Conservation (phyloP, 2,329 filamentous ascomycete genomes). For the Ophiostoma sp. region DNA sequence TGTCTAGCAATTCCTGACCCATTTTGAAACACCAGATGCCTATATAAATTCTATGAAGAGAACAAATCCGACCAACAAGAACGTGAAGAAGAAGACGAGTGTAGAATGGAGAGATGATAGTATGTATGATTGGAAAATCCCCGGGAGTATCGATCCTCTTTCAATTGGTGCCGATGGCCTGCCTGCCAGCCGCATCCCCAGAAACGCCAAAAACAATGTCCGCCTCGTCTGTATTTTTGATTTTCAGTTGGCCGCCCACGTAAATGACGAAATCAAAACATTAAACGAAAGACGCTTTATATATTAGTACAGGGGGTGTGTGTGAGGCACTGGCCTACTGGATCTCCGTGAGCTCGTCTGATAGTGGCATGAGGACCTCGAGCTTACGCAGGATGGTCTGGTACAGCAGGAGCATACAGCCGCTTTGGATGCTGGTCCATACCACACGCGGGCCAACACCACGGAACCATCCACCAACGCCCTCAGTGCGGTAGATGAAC, state of each 20-base stretch:
- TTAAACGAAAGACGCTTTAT: background rate
- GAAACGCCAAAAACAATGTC: background rate
- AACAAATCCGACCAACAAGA: background rate
- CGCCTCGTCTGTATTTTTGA: background rate
- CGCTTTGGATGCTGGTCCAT: conserved; percentile 96
- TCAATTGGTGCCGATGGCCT: no score
- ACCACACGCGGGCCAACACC: conserved; percentile 88
- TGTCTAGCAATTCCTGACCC: background rate
- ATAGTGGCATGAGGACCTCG: conserved; percentile 45
- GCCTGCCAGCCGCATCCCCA: no score
- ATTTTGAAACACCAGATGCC: conserved; percentile 1
- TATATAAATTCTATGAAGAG: background rate
- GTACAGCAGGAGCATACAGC: conserved; percentile 94
- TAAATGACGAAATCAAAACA: background rate
- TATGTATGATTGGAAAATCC: background rate
- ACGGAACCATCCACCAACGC: conserved; percentile 83
- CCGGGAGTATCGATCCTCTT: background rate
- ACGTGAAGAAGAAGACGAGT: background rate
- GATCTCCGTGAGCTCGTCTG: conserved; percentile 22
- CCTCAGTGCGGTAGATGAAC: conserved; percentile 87
- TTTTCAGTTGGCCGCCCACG: background rate
- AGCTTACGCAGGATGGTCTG: conserved; percentile 78
- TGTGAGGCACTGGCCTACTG: background rate
- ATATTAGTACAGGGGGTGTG: background rate
- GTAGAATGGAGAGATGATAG: background rate